phyloP scores from a whole-genome alignment of 495 filamentous ascomycete genomes.

The Tuber calosporum region DNA sequence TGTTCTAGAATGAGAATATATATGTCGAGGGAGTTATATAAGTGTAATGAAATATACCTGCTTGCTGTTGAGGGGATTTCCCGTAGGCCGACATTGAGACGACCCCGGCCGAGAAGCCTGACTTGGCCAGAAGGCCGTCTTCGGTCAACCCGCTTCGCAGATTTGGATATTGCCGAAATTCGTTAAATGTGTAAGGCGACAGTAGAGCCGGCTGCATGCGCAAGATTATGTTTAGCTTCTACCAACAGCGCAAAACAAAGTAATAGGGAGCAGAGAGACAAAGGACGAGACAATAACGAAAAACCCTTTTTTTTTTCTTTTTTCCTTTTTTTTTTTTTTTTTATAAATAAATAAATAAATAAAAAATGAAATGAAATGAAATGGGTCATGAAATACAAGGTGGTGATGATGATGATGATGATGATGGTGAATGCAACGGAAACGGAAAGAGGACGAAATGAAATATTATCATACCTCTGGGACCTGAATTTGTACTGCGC shows the following conservation, averaged over 20 bases:
- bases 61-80: slow-evolving; percentile 48
- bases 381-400: slow-evolving; percentile 17
- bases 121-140: slow-evolving; percentile 46
- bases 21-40: slow-evolving; percentile 3
- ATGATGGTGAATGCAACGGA: background rate
- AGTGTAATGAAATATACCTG: slow-evolving; percentile 44
- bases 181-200: slow-evolving; percentile 29
- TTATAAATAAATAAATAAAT: too few species aligned
- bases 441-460: slow-evolving; percentile 18
- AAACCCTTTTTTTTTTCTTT: background rate
- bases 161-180: slow-evolving; percentile 32
- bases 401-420: too few species aligned
- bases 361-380: slow-evolving; percentile 21
- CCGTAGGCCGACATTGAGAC: slow-evolving; percentile 54
- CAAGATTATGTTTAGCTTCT: slow-evolving; percentile 20
- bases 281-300: slow-evolving; percentile 19
- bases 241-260: slow-evolving; percentile 5
- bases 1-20: background rate
- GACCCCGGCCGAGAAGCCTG: slow-evolving; percentile 43
- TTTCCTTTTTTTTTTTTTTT: too few species aligned
- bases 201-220: slow-evolving; percentile 19
- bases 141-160: slow-evolving; percentile 39
- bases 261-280: slow-evolving; percentile 12
- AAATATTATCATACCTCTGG: slow-evolving; percentile 31
- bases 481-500: slow-evolving; percentile 39